Base-by-base conservation (phyloP, 306 rosid genomes). In the Prunus kanzakura region DNA sequence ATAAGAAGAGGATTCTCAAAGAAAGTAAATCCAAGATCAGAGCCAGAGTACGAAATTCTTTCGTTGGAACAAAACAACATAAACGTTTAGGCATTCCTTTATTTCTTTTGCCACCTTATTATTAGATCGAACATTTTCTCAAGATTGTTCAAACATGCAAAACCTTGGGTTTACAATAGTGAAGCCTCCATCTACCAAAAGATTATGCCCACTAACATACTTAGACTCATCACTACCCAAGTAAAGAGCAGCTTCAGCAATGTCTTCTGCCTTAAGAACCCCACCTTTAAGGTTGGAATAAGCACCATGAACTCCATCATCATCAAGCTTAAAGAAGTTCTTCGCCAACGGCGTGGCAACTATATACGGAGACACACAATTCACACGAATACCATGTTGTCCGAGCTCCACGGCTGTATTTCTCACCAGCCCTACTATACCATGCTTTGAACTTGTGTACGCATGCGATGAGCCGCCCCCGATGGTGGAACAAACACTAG, bases 231-330 rank as follows among this genome's bases (percentile, higher is more conserved):
- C 88, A 52, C 89, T 79, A 2, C n/a, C 95, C 64, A 90, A 58
- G 64, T 80, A 90, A 6, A 88, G 78, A 16, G 73, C 91, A 71
- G 89, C 89, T 56, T 89, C 82, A 6, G 87, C 93, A 29, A 87
- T 78, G 29, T 89, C 91, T 0, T 80, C 78, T 0, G 78, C 66
- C 47, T 5, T 52, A 2, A 85, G 71, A 35, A 23, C 22, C 63
- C 11, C 2, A 1, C 84, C 89, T 71, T 85, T 83, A 0, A 87
- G 81, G 69, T 76, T 75, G 3, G 76, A 62, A 52, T 88, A 81
- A 54, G 79, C 35, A 2, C 8, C 54, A 0, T 6, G 50, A 8
- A 50, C n/a, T 4, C 80, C 80, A 13, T 77, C 76, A 2, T 81
- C 86, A 8, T 77, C 81, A 9, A 83, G 80, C 72, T 60, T 55